Evolutionary conservation across 176 grass and related monocot species (phyloP).

Genomic region (Rhynchospora pubera): DNA sequence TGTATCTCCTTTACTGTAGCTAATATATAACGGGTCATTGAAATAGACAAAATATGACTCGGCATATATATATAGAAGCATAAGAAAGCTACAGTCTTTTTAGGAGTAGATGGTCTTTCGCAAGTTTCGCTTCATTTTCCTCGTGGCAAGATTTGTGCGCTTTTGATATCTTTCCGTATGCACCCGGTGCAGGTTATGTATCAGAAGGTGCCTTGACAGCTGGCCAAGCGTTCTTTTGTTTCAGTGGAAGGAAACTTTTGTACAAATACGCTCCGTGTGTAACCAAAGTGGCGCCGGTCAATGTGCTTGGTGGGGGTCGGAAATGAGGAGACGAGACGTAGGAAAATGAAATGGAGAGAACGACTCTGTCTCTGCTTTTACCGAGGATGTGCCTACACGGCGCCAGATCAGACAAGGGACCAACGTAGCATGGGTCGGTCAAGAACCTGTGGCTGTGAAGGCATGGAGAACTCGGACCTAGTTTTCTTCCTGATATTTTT

Average conservation of each 20-base stretch:
- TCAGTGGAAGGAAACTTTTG: not conserved
- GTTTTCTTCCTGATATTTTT: too few relatives aligned
- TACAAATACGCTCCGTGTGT: not conserved
- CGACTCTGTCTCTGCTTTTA: not conserved
- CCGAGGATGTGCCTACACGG: not conserved
- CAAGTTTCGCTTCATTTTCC: conserved; percentile 7
- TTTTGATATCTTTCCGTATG: not conserved
- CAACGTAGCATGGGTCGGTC: not conserved
- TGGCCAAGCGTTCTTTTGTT: not conserved
- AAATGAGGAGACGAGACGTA: not conserved
- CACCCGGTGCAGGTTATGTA: not conserved
- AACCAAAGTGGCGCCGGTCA: not conserved
- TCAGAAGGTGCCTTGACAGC: not conserved
- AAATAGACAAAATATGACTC: not conserved
- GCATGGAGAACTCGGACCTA: not conserved
- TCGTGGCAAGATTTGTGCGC: conserved; percentile 1
- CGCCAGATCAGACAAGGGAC: not conserved
- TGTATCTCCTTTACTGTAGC: not conserved
- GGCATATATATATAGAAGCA: not conserved
- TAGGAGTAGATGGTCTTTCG: not conserved
- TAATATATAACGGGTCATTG: not conserved
- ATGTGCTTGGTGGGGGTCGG: not conserved
- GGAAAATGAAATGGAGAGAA: not conserved
- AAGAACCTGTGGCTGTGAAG: conserved; percentile 1
- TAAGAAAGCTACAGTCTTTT: not conserved